Evolutionary conservation across 805 yeast species (phyloP).

Genomic region (Cyberlindnera mississippiensis): DNA sequence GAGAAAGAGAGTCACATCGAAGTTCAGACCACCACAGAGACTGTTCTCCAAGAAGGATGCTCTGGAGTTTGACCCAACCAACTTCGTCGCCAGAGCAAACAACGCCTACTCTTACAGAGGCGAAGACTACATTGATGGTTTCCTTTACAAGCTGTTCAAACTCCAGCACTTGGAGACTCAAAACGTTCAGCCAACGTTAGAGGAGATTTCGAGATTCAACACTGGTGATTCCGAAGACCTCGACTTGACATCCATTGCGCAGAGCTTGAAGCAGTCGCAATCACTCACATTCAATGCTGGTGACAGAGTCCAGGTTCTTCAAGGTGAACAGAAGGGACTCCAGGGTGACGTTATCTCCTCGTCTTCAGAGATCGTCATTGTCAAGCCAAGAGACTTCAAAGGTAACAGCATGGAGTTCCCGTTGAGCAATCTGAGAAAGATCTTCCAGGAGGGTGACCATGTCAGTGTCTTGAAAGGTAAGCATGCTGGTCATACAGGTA

Average conservation of each 20-base stretch:
- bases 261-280: slow-evolving; percentile 66
- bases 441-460: slow-evolving; percentile 89
- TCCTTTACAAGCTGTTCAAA: slow-evolving; percentile 79
- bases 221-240: slow-evolving; percentile 73
- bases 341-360: slow-evolving; percentile 74
- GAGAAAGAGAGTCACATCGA: slow-evolving; percentile 52
- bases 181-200: slow-evolving; percentile 79
- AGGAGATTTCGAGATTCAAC: slow-evolving; percentile 80
- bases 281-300: slow-evolving; percentile 79
- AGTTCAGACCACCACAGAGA: slow-evolving; percentile 78
- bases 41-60: slow-evolving; percentile 90
- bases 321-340: slow-evolving; percentile 92
- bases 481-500: slow-evolving; percentile 90
- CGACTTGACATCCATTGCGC: slow-evolving; percentile 82
- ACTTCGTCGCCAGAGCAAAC: slow-evolving; percentile 61
- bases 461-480: slow-evolving; percentile 90
- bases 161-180: slow-evolving; percentile 78
- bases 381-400: slow-evolving; percentile 41
- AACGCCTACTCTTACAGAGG: slow-evolving; percentile 70
- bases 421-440: slow-evolving; percentile 73
- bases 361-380: slow-evolving; percentile 56
- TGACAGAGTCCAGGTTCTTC: slow-evolving; percentile 85
- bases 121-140: slow-evolving; percentile 90
- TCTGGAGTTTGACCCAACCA: slow-evolving; percentile 71
- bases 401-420: slow-evolving; percentile 74